Evolutionary conservation across 176 grass and related monocot species (phyloP), one percentile per base, ranked within the genome.

Genomic region (Olyra latifolia): DNA sequence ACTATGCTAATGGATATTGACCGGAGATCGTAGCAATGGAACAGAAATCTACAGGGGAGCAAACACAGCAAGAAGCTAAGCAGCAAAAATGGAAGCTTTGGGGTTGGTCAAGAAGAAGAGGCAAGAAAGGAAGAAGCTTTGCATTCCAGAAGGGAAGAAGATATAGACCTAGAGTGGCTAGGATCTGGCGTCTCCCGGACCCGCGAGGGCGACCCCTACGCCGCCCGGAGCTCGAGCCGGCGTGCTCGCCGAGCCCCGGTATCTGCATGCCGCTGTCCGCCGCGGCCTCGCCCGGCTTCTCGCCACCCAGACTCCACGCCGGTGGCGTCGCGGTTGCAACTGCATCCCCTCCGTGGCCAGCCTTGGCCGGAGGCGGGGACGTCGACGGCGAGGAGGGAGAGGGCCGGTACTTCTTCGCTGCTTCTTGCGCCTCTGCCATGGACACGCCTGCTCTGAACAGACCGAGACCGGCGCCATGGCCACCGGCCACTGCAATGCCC

Each of bases 131-230:
- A 57, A 93, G 10, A 75, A 80, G 27, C 7, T 83, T 49, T 62
- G 62, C 69, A 45, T 85, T 80, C 52, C 5, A 20, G 74, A 66
- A n/a, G n/a, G n/a, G n/a, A n/a, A 30, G 3, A 47, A 27, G 7
- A 70, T 64, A 80, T 62, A 20, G 27, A 99, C 96, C 96, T 12
- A 95, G 92, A 79, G 88, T 45, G 23, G 92, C 74, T 28, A 99
- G 92, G 81, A 99, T 83, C 88, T 99, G 96, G 42, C 93, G 88
- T 76, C 85, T 93, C 77, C 96, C 96, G 48, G 92, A 95, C 17
- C 92, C 96, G 10, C 72, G 80, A 19, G 96, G 96, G 43, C 96
- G 88, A 28, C 96, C 96, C 74, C 88, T 88, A 24, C 96, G 86
- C 52, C 92, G 86, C 5, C 88, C 90, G 35, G 81, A 86, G 80